These are phyloP conservation scores for Tylopilus rubrobrunneus DNA, from an alignment of 768 basidiomycete genomes.

Conservation along the genomic window DNA sequence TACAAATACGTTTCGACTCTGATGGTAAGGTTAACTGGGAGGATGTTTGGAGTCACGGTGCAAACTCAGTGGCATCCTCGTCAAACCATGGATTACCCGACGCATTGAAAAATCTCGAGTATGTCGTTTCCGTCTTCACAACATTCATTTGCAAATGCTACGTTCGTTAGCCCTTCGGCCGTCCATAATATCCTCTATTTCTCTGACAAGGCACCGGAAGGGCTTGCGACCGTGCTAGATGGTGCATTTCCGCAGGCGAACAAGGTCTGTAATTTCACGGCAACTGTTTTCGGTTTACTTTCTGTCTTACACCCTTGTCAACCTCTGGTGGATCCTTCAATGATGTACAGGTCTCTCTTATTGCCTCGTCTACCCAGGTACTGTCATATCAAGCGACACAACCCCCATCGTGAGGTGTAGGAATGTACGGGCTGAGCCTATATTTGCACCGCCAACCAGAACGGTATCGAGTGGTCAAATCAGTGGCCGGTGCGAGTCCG, in stretches of 20 bases:
- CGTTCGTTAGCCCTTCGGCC: conserved; percentile 14
- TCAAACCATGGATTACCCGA: conserved; percentile 31
- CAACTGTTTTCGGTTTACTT: background rate
- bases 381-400: no score
- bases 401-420: no score
- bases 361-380: conserved; percentile 73
- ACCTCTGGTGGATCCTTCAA: no score
- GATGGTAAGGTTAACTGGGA: conserved; percentile 43
- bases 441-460: no score
- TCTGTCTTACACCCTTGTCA: background rate
- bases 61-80: background rate
- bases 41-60: conserved; percentile 42
- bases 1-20: conserved; percentile 1
- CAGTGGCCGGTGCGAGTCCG: no score
- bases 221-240: conserved; percentile 43
- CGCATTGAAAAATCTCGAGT: conserved; percentile 34
- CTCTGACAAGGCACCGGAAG: conserved; percentile 56
- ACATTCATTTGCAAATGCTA: background rate
- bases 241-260: conserved; percentile 40
- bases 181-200: conserved; percentile 43
- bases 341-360: conserved; percentile 64
- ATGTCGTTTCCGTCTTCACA: conserved; percentile 4
- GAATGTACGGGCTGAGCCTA: no score
- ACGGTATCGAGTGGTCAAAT: no score
- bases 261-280: conserved; percentile 47